Evolutionary conservation across 495 filamentous ascomycete species (phyloP).

Genomic region (Geoglossum glabrum): DNA sequence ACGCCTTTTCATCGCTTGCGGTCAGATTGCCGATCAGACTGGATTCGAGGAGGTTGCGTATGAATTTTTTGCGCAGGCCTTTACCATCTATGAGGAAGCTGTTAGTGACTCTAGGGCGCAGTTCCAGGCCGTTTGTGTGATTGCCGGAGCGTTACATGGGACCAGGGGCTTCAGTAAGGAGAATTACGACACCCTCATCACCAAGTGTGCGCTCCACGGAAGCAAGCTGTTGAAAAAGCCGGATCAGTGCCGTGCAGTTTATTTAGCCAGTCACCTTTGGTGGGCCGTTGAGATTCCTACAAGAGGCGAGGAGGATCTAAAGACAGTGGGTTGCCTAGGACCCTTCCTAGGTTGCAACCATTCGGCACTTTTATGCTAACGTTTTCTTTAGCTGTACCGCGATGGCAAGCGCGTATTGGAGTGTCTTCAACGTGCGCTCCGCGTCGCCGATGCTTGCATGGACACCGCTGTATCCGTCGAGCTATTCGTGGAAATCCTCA

Average conservation of each 20-base stretch:
- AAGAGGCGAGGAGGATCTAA: slow-evolving; percentile 63
- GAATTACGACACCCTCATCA: slow-evolving; percentile 97
- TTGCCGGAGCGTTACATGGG: slow-evolving; percentile 71
- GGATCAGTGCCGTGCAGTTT: slow-evolving; percentile 91
- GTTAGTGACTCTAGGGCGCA: slow-evolving; percentile 89
- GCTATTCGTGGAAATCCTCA: slow-evolving; percentile 93
- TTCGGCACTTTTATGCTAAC: no score
- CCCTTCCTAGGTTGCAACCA: neutral
- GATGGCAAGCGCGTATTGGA: slow-evolving; percentile 94
- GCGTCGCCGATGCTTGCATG: slow-evolving; percentile 97
- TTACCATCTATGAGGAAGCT: slow-evolving; percentile 92
- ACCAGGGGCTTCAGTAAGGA: slow-evolving; percentile 79
- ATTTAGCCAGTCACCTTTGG: slow-evolving; percentile 90
- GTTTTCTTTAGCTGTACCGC: slow-evolving; percentile 58
- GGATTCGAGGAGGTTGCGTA: slow-evolving; percentile 91
- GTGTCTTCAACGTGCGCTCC: slow-evolving; percentile 83
- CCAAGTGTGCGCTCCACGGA: slow-evolving; percentile 87
- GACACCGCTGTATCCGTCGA: slow-evolving; percentile 96
- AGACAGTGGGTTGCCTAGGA: slow-evolving; percentile 37
- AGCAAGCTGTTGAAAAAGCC: slow-evolving; percentile 96
- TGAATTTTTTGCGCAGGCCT: slow-evolving; percentile 96
- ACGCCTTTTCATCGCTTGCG: slow-evolving; percentile 74
- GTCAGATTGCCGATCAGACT: slow-evolving; percentile 80
- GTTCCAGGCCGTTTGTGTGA: slow-evolving; percentile 92
- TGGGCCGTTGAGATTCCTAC: slow-evolving; percentile 83